Percentiles rank a stretch among this genome's conserved stretches.
Evolutionary conservation across 164 flowering plant species (phyloP).

Genomic region (Hamamelis virginiana): DNA sequence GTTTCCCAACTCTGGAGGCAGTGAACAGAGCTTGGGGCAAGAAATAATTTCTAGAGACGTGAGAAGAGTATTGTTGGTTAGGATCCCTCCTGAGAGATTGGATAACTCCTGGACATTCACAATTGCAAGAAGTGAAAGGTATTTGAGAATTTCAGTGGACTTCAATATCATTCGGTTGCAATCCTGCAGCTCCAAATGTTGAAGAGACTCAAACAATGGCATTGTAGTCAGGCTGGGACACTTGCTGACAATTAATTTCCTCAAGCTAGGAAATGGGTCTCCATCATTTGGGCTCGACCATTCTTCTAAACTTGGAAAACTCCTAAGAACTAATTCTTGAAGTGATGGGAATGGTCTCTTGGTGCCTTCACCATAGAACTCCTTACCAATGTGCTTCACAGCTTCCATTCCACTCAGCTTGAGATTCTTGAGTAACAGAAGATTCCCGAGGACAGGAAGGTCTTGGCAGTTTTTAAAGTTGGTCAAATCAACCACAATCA

Average conservation of each 20-base stretch:
- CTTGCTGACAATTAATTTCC: slow-evolving; percentile 3
- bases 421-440: neutral
- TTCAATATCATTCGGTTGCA: slow-evolving; percentile 1
- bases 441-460: slow-evolving; percentile 2
- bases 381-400: slow-evolving; percentile 4
- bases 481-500: too few relatives aligned
- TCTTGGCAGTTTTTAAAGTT: too few relatives aligned
- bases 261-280: slow-evolving; percentile 12
- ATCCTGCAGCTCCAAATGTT: slow-evolving; percentile 11
- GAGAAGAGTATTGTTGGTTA: neutral
- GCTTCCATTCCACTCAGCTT: slow-evolving; percentile 4
- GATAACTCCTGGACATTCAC: neutral
- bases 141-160: neutral
- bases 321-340: neutral
- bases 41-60: slow-evolving; percentile 4
- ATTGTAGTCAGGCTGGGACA: slow-evolving; percentile 13
- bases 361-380: slow-evolving; percentile 11
- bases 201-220: slow-evolving; percentile 13
- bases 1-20: neutral
- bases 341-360: neutral
- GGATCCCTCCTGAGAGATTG: neutral
- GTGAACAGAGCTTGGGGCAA: slow-evolving; percentile 9
- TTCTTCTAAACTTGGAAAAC: neutral
- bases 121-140: slow-evolving; percentile 6
- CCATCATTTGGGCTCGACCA: neutral